A percentile compares a stretch with the other conserved stretches of the same genome.
These are phyloP conservation scores for Astrothelium subdiscretum DNA, from an alignment of 495 filamentous ascomycete genomes.

Conservation along the genomic window DNA sequence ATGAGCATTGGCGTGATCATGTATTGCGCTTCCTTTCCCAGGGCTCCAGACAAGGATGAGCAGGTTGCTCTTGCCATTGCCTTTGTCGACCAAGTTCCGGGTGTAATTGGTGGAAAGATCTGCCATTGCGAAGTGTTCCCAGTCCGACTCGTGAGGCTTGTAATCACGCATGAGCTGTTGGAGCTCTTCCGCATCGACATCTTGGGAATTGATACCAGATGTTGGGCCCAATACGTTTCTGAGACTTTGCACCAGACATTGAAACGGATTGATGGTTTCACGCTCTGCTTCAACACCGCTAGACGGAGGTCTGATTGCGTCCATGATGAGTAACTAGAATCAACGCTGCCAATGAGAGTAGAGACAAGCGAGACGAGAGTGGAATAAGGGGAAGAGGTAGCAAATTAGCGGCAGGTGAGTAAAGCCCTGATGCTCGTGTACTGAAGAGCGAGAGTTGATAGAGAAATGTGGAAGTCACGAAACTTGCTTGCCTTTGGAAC, in stretches of 20 bases:
- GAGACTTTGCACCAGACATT: slow-evolving; percentile 61
- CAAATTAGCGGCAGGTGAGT: no score
- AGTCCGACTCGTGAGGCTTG: slow-evolving; percentile 51
- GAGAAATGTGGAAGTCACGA: no score
- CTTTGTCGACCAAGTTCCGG: slow-evolving; percentile 77
- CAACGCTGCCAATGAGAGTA: neutral
- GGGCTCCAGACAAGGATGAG: slow-evolving; percentile 89
- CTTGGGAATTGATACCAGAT: slow-evolving; percentile 66
- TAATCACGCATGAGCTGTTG: slow-evolving; percentile 61
- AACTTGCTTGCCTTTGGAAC: neutral
- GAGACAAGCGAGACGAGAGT: neutral
- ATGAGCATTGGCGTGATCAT: slow-evolving; percentile 47
- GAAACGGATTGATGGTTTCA: slow-evolving; percentile 34
- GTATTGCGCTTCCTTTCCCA: slow-evolving; percentile 71
- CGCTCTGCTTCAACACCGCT: neutral
- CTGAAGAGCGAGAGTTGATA: no score
- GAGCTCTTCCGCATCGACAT: slow-evolving; percentile 61
- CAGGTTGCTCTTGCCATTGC: slow-evolving; percentile 84
- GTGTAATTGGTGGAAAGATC: slow-evolving; percentile 62
- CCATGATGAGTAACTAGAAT: neutral
- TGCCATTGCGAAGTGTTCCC: slow-evolving; percentile 57
- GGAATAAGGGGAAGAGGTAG: neutral
- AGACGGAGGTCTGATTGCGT: neutral
- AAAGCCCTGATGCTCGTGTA: no score
- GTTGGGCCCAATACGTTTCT: slow-evolving; percentile 60